These are phyloP conservation scores for Elsinoe arachidis DNA, from an alignment of 2,329 filamentous ascomycete species.

Conservation along the genomic window DNA sequence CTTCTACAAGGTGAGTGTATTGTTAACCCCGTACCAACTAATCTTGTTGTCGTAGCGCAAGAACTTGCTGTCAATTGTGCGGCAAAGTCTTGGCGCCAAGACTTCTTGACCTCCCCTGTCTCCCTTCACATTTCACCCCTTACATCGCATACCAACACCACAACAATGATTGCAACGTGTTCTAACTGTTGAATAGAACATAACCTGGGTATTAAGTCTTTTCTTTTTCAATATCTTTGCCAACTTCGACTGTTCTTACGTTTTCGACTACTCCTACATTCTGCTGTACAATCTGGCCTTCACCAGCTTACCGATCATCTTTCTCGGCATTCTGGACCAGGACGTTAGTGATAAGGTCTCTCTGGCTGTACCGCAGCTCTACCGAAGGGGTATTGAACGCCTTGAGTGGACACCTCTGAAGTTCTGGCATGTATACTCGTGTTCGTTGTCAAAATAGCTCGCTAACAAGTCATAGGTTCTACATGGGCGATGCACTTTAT, in stretches of 20 bases:
- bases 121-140: no score
- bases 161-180: no score
- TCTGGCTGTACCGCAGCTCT: slow-evolving; percentile 87
- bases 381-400: slow-evolving; percentile 89
- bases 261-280: slow-evolving; percentile 97
- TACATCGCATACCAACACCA: no score
- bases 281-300: slow-evolving; percentile 94
- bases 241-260: slow-evolving; percentile 92
- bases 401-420: slow-evolving; percentile 93
- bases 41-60: neutral
- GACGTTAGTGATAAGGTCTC: slow-evolving; percentile 93
- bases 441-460: neutral
- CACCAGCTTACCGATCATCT: slow-evolving; percentile 85
- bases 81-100: no score
- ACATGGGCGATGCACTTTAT: slow-evolving; percentile 92
- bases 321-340: slow-evolving; percentile 95
- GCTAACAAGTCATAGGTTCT: slow-evolving; percentile 41
- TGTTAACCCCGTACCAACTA: neutral
- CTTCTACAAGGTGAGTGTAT: slow-evolving; percentile 74
- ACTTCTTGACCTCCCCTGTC: no score
- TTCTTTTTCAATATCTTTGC: slow-evolving; percentile 98
- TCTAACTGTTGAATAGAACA: slow-evolving; percentile 51
- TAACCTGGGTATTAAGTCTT: slow-evolving; percentile 91
- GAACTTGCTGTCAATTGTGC: no score
- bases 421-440: slow-evolving; percentile 65